These are phyloP conservation scores for Stentor coeruleus DNA, from an alignment of 73 alveolate species.

Conservation along the genomic window DNA sequence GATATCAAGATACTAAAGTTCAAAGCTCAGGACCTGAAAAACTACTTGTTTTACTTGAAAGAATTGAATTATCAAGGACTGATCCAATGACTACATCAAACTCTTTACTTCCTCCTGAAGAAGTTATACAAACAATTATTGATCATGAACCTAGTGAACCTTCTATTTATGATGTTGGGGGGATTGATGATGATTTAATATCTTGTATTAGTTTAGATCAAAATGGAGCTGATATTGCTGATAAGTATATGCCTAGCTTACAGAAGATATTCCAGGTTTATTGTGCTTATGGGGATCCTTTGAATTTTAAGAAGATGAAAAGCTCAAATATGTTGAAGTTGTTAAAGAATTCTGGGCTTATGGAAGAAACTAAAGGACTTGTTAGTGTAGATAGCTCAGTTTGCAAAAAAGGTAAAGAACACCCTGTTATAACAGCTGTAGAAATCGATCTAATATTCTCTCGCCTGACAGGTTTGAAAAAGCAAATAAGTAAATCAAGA, in stretches of 20 bases:
- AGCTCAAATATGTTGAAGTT: constrained; percentile 51
- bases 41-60: constrained; percentile 51
- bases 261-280: constrained; percentile 50
- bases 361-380: constrained; percentile 44
- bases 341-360: too few relatives aligned
- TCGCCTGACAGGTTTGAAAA: constrained; percentile 1
- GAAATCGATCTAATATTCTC: constrained; percentile 21
- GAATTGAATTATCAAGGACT: constrained; percentile 62
- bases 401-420: neutral
- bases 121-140: neutral
- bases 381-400: neutral
- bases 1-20: neutral
- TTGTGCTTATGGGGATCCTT: constrained; percentile 59
- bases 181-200: too few relatives aligned
- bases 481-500: too few relatives aligned
- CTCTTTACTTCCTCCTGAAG: neutral
- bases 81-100: neutral
- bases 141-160: neutral
- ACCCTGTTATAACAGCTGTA: neutral
- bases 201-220: neutral
- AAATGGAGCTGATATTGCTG: constrained; percentile 15
- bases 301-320: constrained; percentile 49
- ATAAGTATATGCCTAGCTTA: constrained; percentile 35
- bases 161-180: too few relatives aligned
- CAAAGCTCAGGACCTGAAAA: constrained; percentile 30